Evolutionary conservation across 2,329 filamentous ascomycete species (phyloP).

Genomic region (Cytospora leucostoma): DNA sequence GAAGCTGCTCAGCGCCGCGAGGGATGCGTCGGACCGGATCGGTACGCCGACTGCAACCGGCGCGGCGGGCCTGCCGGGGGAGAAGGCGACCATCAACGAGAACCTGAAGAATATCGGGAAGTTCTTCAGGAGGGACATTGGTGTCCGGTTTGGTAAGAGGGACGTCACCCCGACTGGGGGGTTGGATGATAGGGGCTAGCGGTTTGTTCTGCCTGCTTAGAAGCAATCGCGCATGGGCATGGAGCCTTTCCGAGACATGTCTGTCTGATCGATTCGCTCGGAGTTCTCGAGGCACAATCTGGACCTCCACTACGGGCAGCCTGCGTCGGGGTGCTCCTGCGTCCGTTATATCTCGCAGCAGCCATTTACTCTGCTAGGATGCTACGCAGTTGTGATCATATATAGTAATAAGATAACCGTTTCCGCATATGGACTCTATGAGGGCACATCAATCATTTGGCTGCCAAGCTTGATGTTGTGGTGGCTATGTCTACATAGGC

Average conservation of each 20-base stretch:
- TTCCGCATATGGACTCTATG: too few relatives aligned
- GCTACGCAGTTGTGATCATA: too few relatives aligned
- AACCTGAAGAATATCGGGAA: conserved; percentile 95
- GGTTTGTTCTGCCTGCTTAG: background rate
- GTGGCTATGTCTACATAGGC: too few relatives aligned
- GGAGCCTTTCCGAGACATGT: background rate
- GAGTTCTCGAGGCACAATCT: background rate
- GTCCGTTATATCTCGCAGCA: too few relatives aligned
- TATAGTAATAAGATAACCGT: too few relatives aligned
- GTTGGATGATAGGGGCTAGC: conserved; percentile 23
- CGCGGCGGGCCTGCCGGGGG: conserved; percentile 37
- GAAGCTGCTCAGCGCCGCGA: conserved; percentile 82
- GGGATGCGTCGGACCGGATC: conserved; percentile 79
- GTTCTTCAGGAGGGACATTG: conserved; percentile 89
- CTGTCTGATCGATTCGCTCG: background rate
- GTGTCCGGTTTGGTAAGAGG: conserved; percentile 70
- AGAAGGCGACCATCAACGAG: conserved; percentile 79
- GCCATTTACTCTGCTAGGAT: too few relatives aligned
- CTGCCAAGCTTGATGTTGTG: too few relatives aligned
- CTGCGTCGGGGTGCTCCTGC: too few relatives aligned
- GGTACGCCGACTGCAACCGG: conserved; percentile 55
- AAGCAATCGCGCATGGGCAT: background rate
- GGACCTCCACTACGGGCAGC: background rate
- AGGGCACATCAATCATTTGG: too few relatives aligned
- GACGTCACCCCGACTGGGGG: conserved; percentile 44